Percentiles rank a stretch among this genome's conserved stretches.
These are phyloP conservation scores for Nannochloropsis salina DNA, from an alignment of 108 stramenopile species.

Conservation along the genomic window DNA sequence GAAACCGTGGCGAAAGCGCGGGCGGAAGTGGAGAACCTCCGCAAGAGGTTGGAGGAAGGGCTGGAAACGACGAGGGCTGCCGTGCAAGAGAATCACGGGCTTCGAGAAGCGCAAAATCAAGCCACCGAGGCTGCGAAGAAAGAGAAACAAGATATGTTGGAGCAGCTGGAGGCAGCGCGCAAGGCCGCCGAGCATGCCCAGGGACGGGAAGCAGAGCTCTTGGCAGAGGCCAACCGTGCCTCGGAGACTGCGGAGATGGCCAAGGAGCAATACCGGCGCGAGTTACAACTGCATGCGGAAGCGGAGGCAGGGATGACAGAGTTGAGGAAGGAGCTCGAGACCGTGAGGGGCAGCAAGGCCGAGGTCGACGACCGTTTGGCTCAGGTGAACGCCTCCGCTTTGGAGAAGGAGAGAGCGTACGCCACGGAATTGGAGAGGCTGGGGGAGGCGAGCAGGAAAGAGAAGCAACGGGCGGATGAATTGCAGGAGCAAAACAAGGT, in stretches of 20 bases:
- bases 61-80: neutral
- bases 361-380: neutral
- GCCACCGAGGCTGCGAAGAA: neutral
- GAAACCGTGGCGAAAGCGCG: neutral
- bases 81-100: neutral
- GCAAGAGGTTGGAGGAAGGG: neutral
- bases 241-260: slow-evolving; percentile 12
- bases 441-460: neutral
- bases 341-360: neutral
- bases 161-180: neutral
- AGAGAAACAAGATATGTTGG: neutral
- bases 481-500: slow-evolving; percentile 8
- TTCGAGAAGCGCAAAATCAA: neutral
- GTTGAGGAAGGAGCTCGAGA: neutral
- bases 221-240: neutral
- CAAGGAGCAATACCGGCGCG: neutral
- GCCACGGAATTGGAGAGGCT: neutral
- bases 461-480: slow-evolving; percentile 2
- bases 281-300: slow-evolving; percentile 6
- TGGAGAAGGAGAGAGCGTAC: slow-evolving; percentile 7
- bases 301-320: slow-evolving; percentile 16
- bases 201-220: neutral
- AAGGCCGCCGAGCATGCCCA: neutral
- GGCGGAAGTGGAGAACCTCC: neutral
- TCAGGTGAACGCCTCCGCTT: neutral